Conservation (phyloP, 2,329 filamentous ascomycete genomes). For the Trichophaea hybrida region DNA sequence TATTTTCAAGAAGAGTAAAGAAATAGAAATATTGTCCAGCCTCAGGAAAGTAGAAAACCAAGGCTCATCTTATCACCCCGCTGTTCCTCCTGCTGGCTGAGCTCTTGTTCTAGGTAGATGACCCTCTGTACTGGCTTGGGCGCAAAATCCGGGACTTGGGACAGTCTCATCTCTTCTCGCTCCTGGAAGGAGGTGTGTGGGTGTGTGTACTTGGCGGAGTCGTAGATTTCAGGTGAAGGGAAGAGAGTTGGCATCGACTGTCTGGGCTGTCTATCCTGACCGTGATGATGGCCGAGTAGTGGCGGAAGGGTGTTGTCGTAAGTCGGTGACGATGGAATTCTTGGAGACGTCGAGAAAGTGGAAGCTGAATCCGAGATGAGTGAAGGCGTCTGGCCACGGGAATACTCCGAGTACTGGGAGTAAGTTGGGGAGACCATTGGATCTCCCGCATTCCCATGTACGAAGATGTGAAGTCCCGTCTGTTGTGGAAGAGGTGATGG, state of each 20-base stretch:
- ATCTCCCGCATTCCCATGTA: slow-evolving; percentile 36
- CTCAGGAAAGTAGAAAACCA: neutral
- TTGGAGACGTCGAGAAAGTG: slow-evolving; percentile 46
- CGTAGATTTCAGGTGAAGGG: neutral
- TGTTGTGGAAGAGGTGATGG: slow-evolving; percentile 16
- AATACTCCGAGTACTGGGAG: slow-evolving; percentile 44
- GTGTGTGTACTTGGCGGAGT: neutral
- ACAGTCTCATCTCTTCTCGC: slow-evolving; percentile 2
- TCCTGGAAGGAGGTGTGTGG: neutral
- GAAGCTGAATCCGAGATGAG: slow-evolving; percentile 56
- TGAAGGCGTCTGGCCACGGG: slow-evolving; percentile 48
- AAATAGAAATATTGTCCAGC: neutral
- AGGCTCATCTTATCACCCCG: neutral
- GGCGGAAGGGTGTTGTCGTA: slow-evolving; percentile 24
- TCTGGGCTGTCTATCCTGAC: slow-evolving; percentile 3
- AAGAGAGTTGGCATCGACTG: slow-evolving; percentile 16
- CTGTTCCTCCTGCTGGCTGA: neutral
- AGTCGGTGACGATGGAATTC: slow-evolving; percentile 29
- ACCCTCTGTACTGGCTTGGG: neutral
- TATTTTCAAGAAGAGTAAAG: neutral
- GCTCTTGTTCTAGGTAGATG: neutral
- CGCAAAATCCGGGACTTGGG: neutral
- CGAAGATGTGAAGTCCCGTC: slow-evolving; percentile 28
- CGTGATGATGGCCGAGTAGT: slow-evolving; percentile 13
- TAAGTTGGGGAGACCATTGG: slow-evolving; percentile 52